Evolutionary conservation across 371 early-diverging fungal genomes (phyloP).

Genomic region (Entomophthora muscae): DNA sequence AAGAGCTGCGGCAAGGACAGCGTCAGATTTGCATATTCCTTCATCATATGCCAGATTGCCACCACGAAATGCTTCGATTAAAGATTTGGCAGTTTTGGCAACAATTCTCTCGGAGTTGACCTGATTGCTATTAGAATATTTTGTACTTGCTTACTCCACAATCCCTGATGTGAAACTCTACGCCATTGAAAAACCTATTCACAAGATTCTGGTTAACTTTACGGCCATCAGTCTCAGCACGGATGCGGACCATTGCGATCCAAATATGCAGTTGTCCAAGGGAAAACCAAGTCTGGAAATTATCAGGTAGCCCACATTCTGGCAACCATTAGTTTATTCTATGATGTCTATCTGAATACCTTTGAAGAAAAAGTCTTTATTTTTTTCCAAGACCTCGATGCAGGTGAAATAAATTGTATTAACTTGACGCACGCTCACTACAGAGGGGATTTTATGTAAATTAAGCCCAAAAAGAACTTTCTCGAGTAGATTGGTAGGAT

Average conservation of each 20-base stretch:
- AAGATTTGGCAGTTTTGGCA: constrained; percentile 52
- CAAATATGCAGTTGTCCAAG: constrained; percentile 82
- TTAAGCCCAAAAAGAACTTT: background rate
- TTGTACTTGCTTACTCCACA: constrained; percentile 23
- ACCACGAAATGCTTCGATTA: constrained; percentile 74
- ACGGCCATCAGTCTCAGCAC: constrained; percentile 48
- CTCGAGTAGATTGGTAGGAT: background rate
- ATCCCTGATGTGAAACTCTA: constrained; percentile 57
- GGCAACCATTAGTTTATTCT: background rate
- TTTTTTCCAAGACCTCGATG: background rate
- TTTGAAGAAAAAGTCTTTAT: constrained; percentile 3
- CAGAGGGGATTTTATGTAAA: constrained; percentile 1
- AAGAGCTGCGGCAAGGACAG: constrained; percentile 77
- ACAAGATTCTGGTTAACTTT: constrained; percentile 73
- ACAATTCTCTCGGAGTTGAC: constrained; percentile 49
- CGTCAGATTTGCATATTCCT: constrained; percentile 76
- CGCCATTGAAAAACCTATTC: constrained; percentile 74
- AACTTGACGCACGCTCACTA: background rate
- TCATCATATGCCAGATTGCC: constrained; percentile 85
- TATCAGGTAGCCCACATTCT: constrained; percentile 61
- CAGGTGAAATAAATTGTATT: constrained; percentile 2
- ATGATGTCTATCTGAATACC: background rate
- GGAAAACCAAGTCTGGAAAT: constrained; percentile 90
- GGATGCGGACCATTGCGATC: constrained; percentile 75
- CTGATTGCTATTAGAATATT: constrained; percentile 13